phyloP scores from a whole-genome alignment of 331 rosid genomes.

The Quercus lobata region DNA sequence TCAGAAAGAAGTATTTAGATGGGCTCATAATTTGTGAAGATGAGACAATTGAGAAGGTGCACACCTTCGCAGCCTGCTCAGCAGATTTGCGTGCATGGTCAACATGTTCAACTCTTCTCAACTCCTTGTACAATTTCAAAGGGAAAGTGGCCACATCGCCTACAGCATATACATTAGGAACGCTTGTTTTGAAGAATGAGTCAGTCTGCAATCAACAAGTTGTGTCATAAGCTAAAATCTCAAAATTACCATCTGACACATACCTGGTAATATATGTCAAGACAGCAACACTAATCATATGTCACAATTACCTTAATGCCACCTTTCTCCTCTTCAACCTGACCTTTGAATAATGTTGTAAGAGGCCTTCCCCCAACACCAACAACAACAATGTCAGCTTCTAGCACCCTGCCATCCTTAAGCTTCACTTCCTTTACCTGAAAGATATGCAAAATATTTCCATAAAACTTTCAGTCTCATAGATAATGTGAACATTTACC shows the following conservation, averaged over 20 bases:
- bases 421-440: slow-evolving; percentile 90
- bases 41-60: slow-evolving; percentile 4
- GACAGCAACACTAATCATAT: slow-evolving; percentile 12
- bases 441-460: slow-evolving; percentile 5
- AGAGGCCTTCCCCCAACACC: slow-evolving; percentile 91
- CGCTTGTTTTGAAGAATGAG: slow-evolving; percentile 68
- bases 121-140: slow-evolving; percentile 66
- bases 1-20: neutral
- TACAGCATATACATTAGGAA: slow-evolving; percentile 76
- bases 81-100: slow-evolving; percentile 97
- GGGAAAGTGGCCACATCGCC: slow-evolving; percentile 96
- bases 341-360: slow-evolving; percentile 75
- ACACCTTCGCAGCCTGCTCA: slow-evolving; percentile 92
- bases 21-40: slow-evolving; percentile 1
- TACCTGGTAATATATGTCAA: neutral
- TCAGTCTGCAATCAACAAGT: slow-evolving; percentile 62
- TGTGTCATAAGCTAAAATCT: neutral
- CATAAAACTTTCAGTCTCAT: slow-evolving; percentile 2
- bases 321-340: slow-evolving; percentile 82
- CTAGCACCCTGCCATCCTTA: slow-evolving; percentile 75
- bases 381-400: slow-evolving; percentile 86
- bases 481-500: slow-evolving; percentile 33
- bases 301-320: slow-evolving; percentile 62
- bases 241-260: neutral
- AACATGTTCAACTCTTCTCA: slow-evolving; percentile 90